A percentile compares a stretch with the other conserved stretches of the same genome.
Conservation (phyloP, 805 yeast genomes). For the Pichia paraexigua region DNA sequence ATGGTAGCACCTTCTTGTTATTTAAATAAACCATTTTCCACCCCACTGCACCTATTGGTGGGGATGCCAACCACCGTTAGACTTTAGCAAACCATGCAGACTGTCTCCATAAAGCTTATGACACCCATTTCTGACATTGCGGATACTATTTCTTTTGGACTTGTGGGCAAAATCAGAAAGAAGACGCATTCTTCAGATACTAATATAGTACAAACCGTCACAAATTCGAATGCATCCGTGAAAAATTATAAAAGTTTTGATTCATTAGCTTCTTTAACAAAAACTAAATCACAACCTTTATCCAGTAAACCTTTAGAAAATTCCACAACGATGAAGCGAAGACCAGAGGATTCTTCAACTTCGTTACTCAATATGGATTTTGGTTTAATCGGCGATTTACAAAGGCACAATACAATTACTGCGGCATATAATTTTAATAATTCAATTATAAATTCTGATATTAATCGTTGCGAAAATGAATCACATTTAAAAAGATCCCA, state of each 20-base stretch:
- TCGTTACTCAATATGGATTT: not conserved
- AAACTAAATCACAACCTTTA: not conserved
- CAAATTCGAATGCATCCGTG: not conserved
- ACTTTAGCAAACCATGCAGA: not conserved
- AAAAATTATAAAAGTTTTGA: not conserved
- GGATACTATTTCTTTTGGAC: slow-evolving; percentile 14
- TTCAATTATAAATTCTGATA: not conserved
- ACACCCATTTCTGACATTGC: slow-evolving; percentile 11
- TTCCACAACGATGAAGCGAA: not conserved
- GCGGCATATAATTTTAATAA: slow-evolving; percentile 3
- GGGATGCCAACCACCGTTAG: not conserved
- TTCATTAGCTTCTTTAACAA: not conserved
- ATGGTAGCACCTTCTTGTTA: not conserved
- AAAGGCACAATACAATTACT: slow-evolving; percentile 1
- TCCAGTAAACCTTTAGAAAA: not conserved
- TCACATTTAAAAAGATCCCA: not conserved
- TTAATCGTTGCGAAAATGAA: not conserved
- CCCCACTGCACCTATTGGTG: not conserved
- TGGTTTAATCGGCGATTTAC: not conserved
- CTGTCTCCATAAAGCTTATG: not conserved
- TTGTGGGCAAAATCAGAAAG: slow-evolving; percentile 11
- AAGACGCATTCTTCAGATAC: slow-evolving; percentile 5
- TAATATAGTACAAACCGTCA: slow-evolving; percentile 2
- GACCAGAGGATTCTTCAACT: not conserved
- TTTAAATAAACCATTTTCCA: not conserved